These are phyloP conservation scores for Cichorium intybus DNA, from an alignment of 140 eudicot genomes.

Conservation along the genomic window DNA sequence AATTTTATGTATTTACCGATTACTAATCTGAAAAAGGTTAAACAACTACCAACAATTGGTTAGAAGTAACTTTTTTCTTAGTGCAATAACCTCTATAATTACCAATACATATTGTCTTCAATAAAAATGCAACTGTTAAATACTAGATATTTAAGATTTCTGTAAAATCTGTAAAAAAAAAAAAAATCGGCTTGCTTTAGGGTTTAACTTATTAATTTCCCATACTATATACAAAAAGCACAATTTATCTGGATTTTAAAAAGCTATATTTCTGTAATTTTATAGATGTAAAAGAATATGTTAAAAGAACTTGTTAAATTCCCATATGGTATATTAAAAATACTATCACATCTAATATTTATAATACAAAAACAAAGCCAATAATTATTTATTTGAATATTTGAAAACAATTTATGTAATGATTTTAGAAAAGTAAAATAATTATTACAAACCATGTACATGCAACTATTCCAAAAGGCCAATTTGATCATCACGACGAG, in stretches of 20 bases:
- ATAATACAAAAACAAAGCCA: background rate
- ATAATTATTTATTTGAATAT: background rate
- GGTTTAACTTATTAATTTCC: too few relatives aligned
- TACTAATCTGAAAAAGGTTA: background rate
- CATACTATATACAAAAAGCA: too few relatives aligned
- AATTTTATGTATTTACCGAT: too few relatives aligned
- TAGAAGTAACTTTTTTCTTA: background rate
- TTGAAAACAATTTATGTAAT: background rate
- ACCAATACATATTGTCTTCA: background rate
- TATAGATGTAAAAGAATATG: background rate
- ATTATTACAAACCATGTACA: constrained; percentile 40
- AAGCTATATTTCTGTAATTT: too few relatives aligned
- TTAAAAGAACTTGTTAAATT: too few relatives aligned
- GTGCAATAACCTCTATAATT: background rate
- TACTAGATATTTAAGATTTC: too few relatives aligned
- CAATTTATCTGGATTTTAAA: too few relatives aligned
- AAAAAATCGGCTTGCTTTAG: too few relatives aligned
- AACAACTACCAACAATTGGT: background rate
- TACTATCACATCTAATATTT: too few relatives aligned
- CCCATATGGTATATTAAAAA: background rate
- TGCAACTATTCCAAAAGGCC: constrained; percentile 35
- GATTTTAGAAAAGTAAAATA: constrained; percentile 4
- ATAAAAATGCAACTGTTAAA: background rate
- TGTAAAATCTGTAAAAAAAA: too few relatives aligned
- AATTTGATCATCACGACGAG: constrained; percentile 32